A percentile compares a stretch with the other conserved stretches of the same genome.
These are phyloP conservation scores for Zea mays DNA, from an alignment of 176 grass and related monocot genomes.

Conservation along the genomic window DNA sequence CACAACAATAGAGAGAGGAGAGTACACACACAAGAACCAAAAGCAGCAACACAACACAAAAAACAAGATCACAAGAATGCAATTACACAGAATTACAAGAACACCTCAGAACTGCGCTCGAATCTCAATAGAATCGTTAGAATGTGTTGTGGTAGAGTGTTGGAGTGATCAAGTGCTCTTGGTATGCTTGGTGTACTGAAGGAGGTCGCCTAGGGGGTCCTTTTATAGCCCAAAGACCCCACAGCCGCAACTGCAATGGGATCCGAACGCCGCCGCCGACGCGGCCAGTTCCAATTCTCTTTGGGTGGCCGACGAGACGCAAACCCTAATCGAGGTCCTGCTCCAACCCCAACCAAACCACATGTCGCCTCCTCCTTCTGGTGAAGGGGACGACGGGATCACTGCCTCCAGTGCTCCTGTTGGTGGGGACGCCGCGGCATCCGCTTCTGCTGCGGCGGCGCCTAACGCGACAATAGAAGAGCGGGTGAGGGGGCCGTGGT, in stretches of 20 bases:
- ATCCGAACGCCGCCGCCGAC: slow-evolving; percentile 27
- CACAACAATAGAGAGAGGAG: too few relatives aligned
- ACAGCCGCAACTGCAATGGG: slow-evolving; percentile 24
- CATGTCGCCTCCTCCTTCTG: slow-evolving; percentile 38
- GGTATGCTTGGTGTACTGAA: too few relatives aligned
- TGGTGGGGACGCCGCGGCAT: slow-evolving; percentile 16
- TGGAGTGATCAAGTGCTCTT: too few relatives aligned
- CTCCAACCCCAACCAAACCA: slow-evolving; percentile 23
- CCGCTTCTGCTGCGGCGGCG: not conserved
- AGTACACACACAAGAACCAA: too few relatives aligned
- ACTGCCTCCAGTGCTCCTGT: not conserved
- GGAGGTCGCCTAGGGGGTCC: too few relatives aligned
- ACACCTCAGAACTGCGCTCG: too few relatives aligned
- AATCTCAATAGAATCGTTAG: too few relatives aligned
- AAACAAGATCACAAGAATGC: too few relatives aligned
- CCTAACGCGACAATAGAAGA: slow-evolving; percentile 39
- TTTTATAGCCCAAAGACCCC: too few relatives aligned
- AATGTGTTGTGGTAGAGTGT: too few relatives aligned
- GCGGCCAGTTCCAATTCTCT: slow-evolving; percentile 3
- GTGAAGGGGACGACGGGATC: slow-evolving; percentile 50
- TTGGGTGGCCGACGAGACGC: slow-evolving; percentile 12
- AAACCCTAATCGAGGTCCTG: slow-evolving; percentile 1
- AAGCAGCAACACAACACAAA: too few relatives aligned
- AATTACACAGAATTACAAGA: too few relatives aligned
- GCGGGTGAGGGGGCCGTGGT: slow-evolving; percentile 85